A percentile compares a stretch with the other conserved stretches of the same genome.
phyloP scores from a whole-genome alignment of 1,284 basidiomycete species.

The Laetiporus sulphureus region DNA sequence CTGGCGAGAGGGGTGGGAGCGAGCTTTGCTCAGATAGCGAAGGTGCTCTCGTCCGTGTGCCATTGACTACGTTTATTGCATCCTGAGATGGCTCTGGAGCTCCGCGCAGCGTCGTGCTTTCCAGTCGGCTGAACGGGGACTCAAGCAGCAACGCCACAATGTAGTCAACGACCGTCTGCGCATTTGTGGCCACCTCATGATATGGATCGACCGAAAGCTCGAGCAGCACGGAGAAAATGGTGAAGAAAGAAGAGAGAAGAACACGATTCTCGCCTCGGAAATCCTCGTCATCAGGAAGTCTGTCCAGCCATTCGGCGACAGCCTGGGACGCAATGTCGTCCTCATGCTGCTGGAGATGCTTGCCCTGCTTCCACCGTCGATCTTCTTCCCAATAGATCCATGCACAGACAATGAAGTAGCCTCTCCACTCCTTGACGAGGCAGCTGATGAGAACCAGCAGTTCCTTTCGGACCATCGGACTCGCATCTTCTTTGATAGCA shows the following conservation, averaged over 20 bases:
- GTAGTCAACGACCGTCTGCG: slow-evolving; percentile 90
- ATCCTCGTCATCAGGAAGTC: slow-evolving; percentile 59
- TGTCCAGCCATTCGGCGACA: slow-evolving; percentile 72
- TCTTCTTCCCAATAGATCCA: slow-evolving; percentile 95
- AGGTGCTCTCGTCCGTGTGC: slow-evolving; percentile 41
- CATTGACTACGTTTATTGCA: slow-evolving; percentile 11
- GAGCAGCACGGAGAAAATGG: slow-evolving; percentile 84
- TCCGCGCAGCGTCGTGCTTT: slow-evolving; percentile 52
- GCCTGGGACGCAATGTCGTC: slow-evolving; percentile 66
- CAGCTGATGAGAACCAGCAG: slow-evolving; percentile 88
- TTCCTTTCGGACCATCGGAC: slow-evolving; percentile 95
- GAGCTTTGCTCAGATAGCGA: slow-evolving; percentile 40
- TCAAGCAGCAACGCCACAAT: slow-evolving; percentile 86
- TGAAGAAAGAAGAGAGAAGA: slow-evolving; percentile 85
- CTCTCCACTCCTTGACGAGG: slow-evolving; percentile 92
- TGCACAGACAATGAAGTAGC: slow-evolving; percentile 92
- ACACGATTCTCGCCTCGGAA: slow-evolving; percentile 77
- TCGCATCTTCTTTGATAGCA: slow-evolving; percentile 89
- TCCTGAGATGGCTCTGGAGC: slow-evolving; percentile 38
- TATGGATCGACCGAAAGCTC: slow-evolving; percentile 93
- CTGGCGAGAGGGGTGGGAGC: slow-evolving; percentile 32
- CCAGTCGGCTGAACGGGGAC: slow-evolving; percentile 76
- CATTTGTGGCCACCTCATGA: slow-evolving; percentile 86
- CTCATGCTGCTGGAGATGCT: slow-evolving; percentile 36
- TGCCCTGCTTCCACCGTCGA: slow-evolving; percentile 40